A percentile compares a stretch with the other conserved stretches of the same genome.
These are phyloP conservation scores for Xenosphaeropsis pyriputrescens DNA, from an alignment of 2,329 filamentous ascomycete genomes.

Conservation along the genomic window DNA sequence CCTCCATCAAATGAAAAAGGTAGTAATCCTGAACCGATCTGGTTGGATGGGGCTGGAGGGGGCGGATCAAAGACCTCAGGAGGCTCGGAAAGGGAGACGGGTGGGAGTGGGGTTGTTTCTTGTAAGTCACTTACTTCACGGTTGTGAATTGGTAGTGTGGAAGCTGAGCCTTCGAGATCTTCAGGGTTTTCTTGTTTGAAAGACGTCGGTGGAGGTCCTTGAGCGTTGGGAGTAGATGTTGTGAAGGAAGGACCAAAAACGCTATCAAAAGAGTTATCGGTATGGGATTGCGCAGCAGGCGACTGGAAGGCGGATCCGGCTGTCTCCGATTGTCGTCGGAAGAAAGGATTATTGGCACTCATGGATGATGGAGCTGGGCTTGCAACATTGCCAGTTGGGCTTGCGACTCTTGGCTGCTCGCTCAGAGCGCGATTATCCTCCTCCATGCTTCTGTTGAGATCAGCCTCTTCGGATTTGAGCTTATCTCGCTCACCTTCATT, in stretches of 20 bases:
- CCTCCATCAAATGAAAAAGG: conserved; percentile 49
- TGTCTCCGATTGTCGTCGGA: conserved; percentile 46
- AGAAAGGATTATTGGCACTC: conserved; percentile 90
- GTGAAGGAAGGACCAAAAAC: conserved; percentile 64
- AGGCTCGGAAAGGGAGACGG: conserved; percentile 41
- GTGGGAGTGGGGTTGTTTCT: conserved; percentile 29
- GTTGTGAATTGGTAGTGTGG: conserved; percentile 9
- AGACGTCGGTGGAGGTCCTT: conserved; percentile 34
- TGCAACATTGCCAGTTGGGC: conserved; percentile 34
- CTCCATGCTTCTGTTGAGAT: conserved; percentile 46
- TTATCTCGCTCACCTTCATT: conserved; percentile 82
- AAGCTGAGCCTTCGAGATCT: conserved; percentile 11
- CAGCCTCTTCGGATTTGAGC: conserved; percentile 65
- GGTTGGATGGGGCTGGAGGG: conserved; percentile 56
- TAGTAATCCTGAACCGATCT: conserved; percentile 64
- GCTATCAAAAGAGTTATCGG: conserved; percentile 67
- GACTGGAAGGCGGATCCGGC: conserved; percentile 31
- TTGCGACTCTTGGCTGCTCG: conserved; percentile 24
- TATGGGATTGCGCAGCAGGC: conserved; percentile 21
- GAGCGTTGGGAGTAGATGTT: conserved; percentile 22
- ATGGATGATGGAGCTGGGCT: conserved; percentile 56
- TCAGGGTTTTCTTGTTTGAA: conserved; percentile 33
- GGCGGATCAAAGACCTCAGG: conserved; percentile 43
- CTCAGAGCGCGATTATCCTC: conserved; percentile 38
- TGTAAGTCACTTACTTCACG: conserved; percentile 12